Base-by-base conservation (phyloP, 805 yeast genomes). In the Tetrapisispora phaffii region DNA sequence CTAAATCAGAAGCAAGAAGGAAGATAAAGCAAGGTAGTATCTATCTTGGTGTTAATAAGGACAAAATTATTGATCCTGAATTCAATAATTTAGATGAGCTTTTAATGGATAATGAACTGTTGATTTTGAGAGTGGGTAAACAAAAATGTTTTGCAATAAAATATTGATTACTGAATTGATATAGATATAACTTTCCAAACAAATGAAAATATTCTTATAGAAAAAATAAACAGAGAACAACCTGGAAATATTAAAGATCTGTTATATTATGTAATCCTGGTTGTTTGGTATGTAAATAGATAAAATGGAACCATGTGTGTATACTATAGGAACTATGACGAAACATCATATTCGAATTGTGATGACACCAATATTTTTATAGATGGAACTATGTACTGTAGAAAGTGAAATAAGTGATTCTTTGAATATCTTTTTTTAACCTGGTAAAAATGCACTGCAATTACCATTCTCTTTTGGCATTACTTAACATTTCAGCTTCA, bases 71-170 rank as follows among this genome's bases (percentile, higher is more conserved):
- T 20, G 67, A 69, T 1, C 41, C 41, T 15, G 78, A 76, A 17
- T 77, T 74, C 39, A 64, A 67, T 1, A 66, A 77, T 46, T 63
- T 77, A 42, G 73, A 68, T 32, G 65, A 65, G 47, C 61, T 15
- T 28, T 19, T 84, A 45, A 69, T 84, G 4, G 89, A 77, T 32
- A 77, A 66, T 12, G 72, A 71, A 46, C 64, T 88, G 33, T 64
- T 90, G 47, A 63, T 87, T 33, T 59, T 39, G 20, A 73, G 94
- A 53, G 62, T 80, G 8, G 97, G 97, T 1, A 90, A 89, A 59
- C 76, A 74, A 39, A 76, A 76, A 48, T 80, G 79, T 56, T 68
- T 71, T 56, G 75, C 81, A 21, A 73, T 79, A 17, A 21, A 43
- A 35, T 38, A 26, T 38, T 38, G 24, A 38, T 21, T 12, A 28